Conservation (phyloP, 2,329 filamentous ascomycete genomes). For the Eutypa lata region DNA sequence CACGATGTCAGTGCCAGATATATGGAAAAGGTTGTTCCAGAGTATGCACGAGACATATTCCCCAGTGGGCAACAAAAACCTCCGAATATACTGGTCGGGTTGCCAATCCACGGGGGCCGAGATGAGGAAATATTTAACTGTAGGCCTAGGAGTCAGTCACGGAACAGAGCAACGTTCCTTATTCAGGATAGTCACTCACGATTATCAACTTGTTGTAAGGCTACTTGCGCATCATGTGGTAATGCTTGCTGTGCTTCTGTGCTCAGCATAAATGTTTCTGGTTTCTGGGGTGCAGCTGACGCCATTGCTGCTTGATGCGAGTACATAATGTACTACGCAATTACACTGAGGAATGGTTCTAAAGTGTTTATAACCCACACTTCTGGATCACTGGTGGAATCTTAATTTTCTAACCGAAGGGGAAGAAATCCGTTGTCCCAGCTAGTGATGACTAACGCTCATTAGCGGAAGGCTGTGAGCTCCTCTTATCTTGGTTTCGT, state of each 20-base stretch:
- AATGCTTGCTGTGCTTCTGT: constrained; percentile 95
- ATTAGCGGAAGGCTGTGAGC: background rate
- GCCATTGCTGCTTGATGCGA: constrained; percentile 80
- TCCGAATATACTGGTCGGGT: constrained; percentile 91
- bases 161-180: background rate
- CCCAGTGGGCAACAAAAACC: constrained; percentile 92
- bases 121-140: constrained; percentile 99
- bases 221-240: constrained; percentile 94
- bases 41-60: constrained; percentile 98
- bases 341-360: constrained; percentile 11
- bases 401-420: background rate
- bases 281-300: constrained; percentile 79
- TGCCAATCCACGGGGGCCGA: constrained; percentile 98
- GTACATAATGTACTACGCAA: constrained; percentile 59
- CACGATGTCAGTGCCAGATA: constrained; percentile 97
- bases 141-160: constrained; percentile 7
- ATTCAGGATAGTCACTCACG: constrained; percentile 54
- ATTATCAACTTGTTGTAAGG: constrained; percentile 97
- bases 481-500: background rate
- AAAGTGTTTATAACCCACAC: background rate
- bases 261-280: constrained; percentile 98
- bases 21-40: constrained; percentile 99
- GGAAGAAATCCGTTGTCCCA: background rate
- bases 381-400: constrained; percentile 6
- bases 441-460: background rate